Conservation (phyloP, 306 rosid genomes). For the Begonia loranthoides region DNA sequence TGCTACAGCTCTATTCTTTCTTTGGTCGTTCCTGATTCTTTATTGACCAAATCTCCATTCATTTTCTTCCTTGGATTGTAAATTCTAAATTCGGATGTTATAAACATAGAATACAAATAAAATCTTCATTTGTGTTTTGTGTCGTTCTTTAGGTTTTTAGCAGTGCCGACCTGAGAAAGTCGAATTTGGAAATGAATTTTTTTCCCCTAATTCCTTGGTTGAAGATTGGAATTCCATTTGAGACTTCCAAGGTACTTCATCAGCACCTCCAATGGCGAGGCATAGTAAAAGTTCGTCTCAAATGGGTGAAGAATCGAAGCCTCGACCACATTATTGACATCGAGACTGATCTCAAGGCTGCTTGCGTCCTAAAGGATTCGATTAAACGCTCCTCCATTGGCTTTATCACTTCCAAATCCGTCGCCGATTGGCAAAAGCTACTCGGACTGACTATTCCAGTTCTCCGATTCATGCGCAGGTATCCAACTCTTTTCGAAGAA, state of each 20-base stretch:
- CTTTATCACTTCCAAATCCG: conserved; percentile 57
- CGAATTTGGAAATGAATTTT: not conserved
- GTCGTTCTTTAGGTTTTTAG: not conserved
- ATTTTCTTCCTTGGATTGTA: not conserved
- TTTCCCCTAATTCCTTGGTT: not conserved
- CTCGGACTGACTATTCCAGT: conserved; percentile 92
- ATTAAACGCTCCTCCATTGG: conserved; percentile 69
- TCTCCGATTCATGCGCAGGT: conserved; percentile 79
- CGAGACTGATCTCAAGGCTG: conserved; percentile 84
- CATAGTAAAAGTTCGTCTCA: conserved; percentile 69
- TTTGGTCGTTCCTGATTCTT: not conserved
- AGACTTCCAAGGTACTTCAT: conserved; percentile 14
- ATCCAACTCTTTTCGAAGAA: conserved; percentile 71
- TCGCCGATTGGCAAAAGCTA: conserved; percentile 73
- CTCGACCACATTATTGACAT: conserved; percentile 74
- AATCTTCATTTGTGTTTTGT: not conserved
- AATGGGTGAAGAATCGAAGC: conserved; percentile 79
- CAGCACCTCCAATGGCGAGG: conserved; percentile 43
- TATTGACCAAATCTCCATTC: not conserved
- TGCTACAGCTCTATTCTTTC: not conserved
- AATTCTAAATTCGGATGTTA: not conserved
- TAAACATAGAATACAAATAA: not conserved
- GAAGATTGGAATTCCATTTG: not conserved
- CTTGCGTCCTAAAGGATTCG: conserved; percentile 73
- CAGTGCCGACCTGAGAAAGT: not conserved